Evolutionary conservation across 2,329 filamentous ascomycete genomes (phyloP).

Genomic region (Arthrobotrys pseudoclavata): DNA sequence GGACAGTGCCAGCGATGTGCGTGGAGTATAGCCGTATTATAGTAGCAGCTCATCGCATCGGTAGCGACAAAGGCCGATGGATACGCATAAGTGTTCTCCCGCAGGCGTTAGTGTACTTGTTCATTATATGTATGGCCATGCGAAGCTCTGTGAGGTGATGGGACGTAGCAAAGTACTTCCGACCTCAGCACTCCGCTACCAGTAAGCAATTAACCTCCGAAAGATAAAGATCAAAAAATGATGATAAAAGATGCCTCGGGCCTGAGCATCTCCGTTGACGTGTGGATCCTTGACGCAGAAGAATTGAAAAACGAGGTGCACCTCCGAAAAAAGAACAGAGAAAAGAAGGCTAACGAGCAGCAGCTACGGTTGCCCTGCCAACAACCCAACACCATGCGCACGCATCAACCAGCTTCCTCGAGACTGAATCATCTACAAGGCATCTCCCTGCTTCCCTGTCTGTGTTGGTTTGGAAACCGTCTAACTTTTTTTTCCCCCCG

Average conservation of each 20-base stretch:
- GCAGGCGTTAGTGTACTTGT: no score
- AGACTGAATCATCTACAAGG: conserved; percentile 17
- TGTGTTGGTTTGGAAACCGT: conserved; percentile 59
- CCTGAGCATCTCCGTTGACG: conserved; percentile 2
- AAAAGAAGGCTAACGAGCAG: neutral
- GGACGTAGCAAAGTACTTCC: conserved; percentile 1
- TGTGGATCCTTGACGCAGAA: conserved; percentile 1
- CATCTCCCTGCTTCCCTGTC: conserved; percentile 34
- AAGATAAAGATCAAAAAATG: neutral
- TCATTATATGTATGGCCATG: no score
- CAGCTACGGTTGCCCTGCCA: neutral
- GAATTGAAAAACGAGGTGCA: neutral
- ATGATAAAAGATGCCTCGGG: neutral
- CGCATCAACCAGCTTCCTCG: neutral
- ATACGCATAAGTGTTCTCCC: no score
- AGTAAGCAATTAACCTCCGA: conserved; percentile 12
- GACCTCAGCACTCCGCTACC: neutral
- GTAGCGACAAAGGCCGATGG: no score
- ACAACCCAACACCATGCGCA: neutral
- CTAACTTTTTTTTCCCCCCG: conserved; percentile 13
- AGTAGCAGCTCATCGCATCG: no score
- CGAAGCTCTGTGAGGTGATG: neutral
- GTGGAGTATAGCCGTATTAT: no score
- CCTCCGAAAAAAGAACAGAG: neutral
- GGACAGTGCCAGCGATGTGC: no score